Conservation (phyloP, 2,329 filamentous ascomycete species). For the Allantophomopsis cytisporea region DNA sequence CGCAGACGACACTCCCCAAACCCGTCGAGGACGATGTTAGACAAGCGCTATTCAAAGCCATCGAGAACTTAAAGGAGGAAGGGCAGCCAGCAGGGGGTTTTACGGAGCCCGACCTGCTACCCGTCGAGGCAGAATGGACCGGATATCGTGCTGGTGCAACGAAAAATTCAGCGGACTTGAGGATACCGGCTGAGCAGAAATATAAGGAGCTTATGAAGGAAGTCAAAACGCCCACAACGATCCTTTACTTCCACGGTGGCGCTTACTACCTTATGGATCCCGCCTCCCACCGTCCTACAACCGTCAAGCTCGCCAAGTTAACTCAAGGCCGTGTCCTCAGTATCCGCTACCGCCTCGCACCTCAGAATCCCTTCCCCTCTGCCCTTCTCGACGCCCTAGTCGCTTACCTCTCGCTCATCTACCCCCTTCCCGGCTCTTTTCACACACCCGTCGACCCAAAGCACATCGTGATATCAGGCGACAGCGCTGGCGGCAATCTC, state of each 20-base stretch:
- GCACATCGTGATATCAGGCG: slow-evolving; percentile 60
- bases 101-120: slow-evolving; percentile 33
- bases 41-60: slow-evolving; percentile 41
- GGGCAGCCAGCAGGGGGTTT: slow-evolving; percentile 19
- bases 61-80: slow-evolving; percentile 35
- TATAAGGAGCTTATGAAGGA: slow-evolving; percentile 57
- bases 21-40: slow-evolving; percentile 41
- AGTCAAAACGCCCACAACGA: slow-evolving; percentile 43
- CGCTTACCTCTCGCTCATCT: slow-evolving; percentile 58
- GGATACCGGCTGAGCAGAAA: slow-evolving; percentile 46
- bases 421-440: slow-evolving; percentile 53
- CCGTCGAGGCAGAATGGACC: slow-evolving; percentile 65
- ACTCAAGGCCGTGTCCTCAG: slow-evolving; percentile 57
- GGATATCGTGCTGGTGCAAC: slow-evolving; percentile 47
- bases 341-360: slow-evolving; percentile 59
- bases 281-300: slow-evolving; percentile 43
- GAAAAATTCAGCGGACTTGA: slow-evolving; percentile 33
- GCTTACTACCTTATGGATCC: slow-evolving; percentile 65
- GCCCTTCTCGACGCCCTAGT: slow-evolving; percentile 57
- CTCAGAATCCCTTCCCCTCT: slow-evolving; percentile 58
- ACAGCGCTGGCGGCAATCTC: slow-evolving; percentile 63
- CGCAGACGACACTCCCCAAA: slow-evolving; percentile 48
- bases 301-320: slow-evolving; percentile 48
- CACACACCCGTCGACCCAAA: slow-evolving; percentile 51
- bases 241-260: slow-evolving; percentile 67